Conservation (phyloP, 139 green algal genomes). For the Coccomyxa sp. region DNA sequence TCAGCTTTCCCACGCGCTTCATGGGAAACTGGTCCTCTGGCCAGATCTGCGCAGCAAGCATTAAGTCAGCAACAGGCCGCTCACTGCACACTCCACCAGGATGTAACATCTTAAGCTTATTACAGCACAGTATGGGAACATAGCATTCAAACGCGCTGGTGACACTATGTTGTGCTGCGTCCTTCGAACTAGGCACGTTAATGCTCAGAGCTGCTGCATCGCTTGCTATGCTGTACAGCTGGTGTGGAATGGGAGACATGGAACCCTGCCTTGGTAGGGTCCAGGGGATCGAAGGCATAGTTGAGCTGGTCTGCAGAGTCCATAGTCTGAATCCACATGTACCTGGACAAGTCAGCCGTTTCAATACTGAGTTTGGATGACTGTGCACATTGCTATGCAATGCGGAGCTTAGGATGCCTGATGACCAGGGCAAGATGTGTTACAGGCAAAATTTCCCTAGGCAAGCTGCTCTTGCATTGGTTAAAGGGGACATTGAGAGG, state of each 20-base stretch:
- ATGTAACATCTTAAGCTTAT: neutral
- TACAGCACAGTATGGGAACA: neutral
- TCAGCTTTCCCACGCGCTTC: constrained; percentile 65
- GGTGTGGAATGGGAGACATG: neutral
- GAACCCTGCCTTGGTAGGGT: constrained; percentile 12
- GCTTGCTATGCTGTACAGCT: neutral
- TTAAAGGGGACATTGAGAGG: too few species aligned
- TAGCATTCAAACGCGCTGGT: neutral
- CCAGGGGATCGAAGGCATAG: constrained; percentile 47
- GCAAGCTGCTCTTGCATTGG: too few species aligned
- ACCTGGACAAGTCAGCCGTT: too few species aligned
- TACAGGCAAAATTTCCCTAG: too few species aligned
- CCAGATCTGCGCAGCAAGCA: too few species aligned
- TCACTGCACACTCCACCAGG: too few species aligned
- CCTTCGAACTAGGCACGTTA: neutral
- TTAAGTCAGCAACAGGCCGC: too few species aligned
- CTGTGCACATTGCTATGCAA: too few species aligned
- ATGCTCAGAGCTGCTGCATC: neutral
- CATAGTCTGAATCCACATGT: constrained; percentile 63
- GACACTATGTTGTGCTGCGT: neutral
- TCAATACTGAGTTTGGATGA: too few species aligned
- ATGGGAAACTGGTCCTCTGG: constrained; percentile 66
- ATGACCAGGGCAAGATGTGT: too few species aligned
- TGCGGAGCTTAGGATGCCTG: too few species aligned
- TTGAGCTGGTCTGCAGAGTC: constrained; percentile 31